A percentile compares a stretch with the other conserved stretches of the same genome.
Evolutionary conservation across 257 asterid species (phyloP).

Genomic region (Solanum medicagineum): DNA sequence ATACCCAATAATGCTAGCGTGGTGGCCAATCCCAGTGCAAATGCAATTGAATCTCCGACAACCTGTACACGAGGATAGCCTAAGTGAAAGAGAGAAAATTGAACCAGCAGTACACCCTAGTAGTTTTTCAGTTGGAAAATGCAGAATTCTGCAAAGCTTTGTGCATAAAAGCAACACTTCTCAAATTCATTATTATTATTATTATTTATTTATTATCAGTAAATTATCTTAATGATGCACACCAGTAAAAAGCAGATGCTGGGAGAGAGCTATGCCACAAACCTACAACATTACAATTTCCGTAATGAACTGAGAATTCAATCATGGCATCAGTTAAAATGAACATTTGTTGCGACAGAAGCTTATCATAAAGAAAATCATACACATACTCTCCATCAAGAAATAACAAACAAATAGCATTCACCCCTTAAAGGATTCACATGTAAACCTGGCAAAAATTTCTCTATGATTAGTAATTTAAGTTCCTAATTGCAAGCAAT

Average conservation of each 20-base stretch:
- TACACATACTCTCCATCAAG: not conserved
- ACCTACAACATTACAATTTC: not conserved
- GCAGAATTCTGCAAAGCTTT: not conserved
- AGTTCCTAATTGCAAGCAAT: not conserved
- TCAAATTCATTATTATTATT: not conserved
- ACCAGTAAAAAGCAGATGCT: not conserved
- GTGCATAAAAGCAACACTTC: not conserved
- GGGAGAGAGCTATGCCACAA: not conserved
- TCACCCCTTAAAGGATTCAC: not conserved
- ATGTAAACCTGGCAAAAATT: not conserved
- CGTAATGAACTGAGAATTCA: not conserved
- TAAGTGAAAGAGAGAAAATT: not conserved
- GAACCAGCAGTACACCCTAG: not conserved
- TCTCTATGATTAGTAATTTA: not conserved
- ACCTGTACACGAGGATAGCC: slow-evolving; percentile 22
- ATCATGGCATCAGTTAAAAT: not conserved
- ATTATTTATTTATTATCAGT: not conserved
- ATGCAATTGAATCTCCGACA: slow-evolving; percentile 71
- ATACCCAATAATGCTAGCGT: slow-evolving; percentile 84
- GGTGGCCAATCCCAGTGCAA: slow-evolving; percentile 93
- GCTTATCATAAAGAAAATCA: not conserved
- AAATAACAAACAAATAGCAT: not conserved
- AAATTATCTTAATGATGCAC: not conserved
- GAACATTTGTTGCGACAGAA: not conserved
- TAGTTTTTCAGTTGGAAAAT: not conserved